phyloP scores from a whole-genome alignment of 202 grass and related monocot species.

The Musa balbisiana region DNA sequence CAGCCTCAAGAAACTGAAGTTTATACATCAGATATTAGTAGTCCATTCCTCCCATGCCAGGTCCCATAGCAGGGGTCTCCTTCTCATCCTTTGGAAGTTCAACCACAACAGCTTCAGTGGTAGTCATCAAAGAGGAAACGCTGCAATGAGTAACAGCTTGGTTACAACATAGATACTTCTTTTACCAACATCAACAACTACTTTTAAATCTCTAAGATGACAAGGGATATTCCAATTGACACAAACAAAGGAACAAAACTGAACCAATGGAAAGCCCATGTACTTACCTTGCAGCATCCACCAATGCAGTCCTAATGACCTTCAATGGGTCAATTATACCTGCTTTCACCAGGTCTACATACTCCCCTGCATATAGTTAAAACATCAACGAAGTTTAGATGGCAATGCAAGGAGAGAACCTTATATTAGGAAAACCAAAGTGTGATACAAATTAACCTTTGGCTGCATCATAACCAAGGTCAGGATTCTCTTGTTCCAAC shows the following conservation, averaged over 20 bases:
- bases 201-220: no score
- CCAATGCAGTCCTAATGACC: slow-evolving; percentile 90
- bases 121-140: slow-evolving; percentile 96
- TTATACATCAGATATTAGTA: slow-evolving; percentile 31
- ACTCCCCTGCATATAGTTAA: slow-evolving; percentile 52
- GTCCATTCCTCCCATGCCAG: slow-evolving; percentile 89
- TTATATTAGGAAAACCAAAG: not conserved
- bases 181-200: no score
- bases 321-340: slow-evolving; percentile 95
- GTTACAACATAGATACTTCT: no score
- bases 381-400: not conserved
- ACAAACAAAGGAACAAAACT: not conserved
- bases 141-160: slow-evolving; percentile 27
- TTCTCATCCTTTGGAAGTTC: slow-evolving; percentile 87
- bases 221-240: not conserved
- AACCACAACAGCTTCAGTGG: slow-evolving; percentile 80
- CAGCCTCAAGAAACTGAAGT: no score
- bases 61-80: slow-evolving; percentile 48
- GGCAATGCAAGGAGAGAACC: not conserved
- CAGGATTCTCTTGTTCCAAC: slow-evolving; percentile 74
- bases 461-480: slow-evolving; percentile 94
- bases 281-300: slow-evolving; percentile 87
- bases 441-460: slow-evolving; percentile 39
- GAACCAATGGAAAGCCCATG: not conserved
- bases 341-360: slow-evolving; percentile 89